phyloP scores from a whole-genome alignment of 257 asterid species.

The Dorcoceras hygrometricum region DNA sequence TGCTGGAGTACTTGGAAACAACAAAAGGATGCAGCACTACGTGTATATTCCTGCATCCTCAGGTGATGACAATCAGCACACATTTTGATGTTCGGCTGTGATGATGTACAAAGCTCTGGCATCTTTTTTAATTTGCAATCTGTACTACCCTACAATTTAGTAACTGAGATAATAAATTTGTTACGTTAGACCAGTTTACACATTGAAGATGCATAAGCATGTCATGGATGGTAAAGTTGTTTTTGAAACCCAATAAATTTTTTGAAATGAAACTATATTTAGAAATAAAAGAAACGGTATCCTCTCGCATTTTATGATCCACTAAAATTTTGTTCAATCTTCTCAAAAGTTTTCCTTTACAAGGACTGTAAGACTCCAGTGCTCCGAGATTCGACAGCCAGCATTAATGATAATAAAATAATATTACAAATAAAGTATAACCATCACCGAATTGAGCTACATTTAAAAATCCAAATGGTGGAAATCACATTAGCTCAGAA shows the following conservation, averaged over 20 bases:
- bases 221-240: no score
- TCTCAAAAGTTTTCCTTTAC: not conserved
- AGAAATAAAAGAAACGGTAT: no score
- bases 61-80: not conserved
- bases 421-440: constrained; percentile 4
- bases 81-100: not conserved
- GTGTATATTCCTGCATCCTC: not conserved
- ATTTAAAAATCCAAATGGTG: constrained; percentile 1
- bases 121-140: not conserved
- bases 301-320: not conserved
- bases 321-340: not conserved
- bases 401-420: constrained; percentile 6
- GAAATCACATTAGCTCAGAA: not conserved
- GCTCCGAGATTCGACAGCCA: not conserved
- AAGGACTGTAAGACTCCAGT: not conserved
- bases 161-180: no score
- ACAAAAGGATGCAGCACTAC: no score
- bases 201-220: no score
- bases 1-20: not conserved
- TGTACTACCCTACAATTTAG: not conserved
- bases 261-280: no score
- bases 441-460: not conserved
- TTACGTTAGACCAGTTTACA: no score
- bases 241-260: no score
- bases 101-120: not conserved